These are phyloP conservation scores for Ceratorhiza oryzae-sativae DNA, from an alignment of 1,284 basidiomycete species.

Conservation along the genomic window DNA sequence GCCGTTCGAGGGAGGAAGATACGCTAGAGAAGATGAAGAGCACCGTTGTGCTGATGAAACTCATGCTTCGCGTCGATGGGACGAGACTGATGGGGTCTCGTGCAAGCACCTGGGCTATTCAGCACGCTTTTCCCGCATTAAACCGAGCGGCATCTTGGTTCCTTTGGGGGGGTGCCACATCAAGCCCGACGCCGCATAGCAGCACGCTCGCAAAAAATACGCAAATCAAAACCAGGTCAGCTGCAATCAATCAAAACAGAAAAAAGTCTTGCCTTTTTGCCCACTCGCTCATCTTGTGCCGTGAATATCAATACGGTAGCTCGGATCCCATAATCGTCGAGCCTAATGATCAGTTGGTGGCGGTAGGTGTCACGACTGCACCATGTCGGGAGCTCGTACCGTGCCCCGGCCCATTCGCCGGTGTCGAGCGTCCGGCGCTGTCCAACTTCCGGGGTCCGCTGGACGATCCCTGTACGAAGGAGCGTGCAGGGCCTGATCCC, in stretches of 20 bases:
- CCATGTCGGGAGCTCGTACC: neutral
- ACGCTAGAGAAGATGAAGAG: neutral
- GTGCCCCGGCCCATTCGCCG: slow-evolving; percentile 10
- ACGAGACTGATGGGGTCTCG: slow-evolving; percentile 18
- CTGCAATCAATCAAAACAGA: neutral
- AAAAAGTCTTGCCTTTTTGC: too few species aligned
- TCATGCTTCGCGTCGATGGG: slow-evolving; percentile 16
- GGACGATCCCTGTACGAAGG: slow-evolving; percentile 3
- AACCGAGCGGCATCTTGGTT: neutral
- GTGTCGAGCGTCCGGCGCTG: neutral
- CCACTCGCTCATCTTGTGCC: neutral
- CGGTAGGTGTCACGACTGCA: neutral
- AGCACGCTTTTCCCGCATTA: neutral
- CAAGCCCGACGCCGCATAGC: slow-evolving; percentile 20
- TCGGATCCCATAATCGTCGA: neutral
- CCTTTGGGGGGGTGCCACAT: slow-evolving; percentile 19
- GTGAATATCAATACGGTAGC: neutral
- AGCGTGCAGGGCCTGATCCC: neutral
- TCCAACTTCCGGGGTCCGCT: neutral
- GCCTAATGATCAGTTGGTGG: slow-evolving; percentile 18
- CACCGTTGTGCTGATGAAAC: slow-evolving; percentile 19
- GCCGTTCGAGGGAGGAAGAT: neutral
- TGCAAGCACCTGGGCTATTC: neutral
- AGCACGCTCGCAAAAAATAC: slow-evolving; percentile 4
- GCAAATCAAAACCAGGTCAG: slow-evolving; percentile 5